Percentiles rank a stretch among this genome's conserved stretches.
Conservation (phyloP, 129 eudicot genomes). For the Calendula officinalis region DNA sequence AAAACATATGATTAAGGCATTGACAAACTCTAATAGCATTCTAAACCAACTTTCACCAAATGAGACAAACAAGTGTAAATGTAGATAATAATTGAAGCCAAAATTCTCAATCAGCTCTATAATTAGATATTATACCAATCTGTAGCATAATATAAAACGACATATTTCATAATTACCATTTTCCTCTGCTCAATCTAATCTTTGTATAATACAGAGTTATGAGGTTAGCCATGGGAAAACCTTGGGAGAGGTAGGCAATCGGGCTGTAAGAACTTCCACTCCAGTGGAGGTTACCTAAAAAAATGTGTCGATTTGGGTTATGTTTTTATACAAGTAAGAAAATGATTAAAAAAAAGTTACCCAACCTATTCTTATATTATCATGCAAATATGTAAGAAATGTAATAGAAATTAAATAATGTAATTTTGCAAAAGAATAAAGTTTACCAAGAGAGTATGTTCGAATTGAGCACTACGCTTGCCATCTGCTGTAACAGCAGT, state of each 20-base stretch:
- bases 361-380: not conserved
- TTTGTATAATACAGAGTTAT: conserved; percentile 1
- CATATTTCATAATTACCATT: too few relatives aligned
- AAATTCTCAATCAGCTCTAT: conserved; percentile 24
- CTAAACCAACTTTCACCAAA: too few relatives aligned
- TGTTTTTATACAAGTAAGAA: too few relatives aligned
- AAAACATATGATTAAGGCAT: too few relatives aligned
- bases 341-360: too few relatives aligned
- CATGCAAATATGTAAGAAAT: not conserved
- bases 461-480: conserved; percentile 91
- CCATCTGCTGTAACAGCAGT: conserved; percentile 90
- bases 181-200: too few relatives aligned
- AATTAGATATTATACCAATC: conserved; percentile 14
- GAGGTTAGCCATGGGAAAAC: conserved; percentile 76
- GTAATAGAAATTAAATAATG: not conserved
- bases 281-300: conserved; percentile 87
- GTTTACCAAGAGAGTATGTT: conserved; percentile 80
- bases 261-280: conserved; percentile 85
- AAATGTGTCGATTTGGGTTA: too few relatives aligned
- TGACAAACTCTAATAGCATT: too few relatives aligned
- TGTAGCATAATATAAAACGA: too few relatives aligned
- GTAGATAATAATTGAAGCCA: not conserved
- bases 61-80: conserved; percentile 7
- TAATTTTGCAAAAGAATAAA: not conserved
- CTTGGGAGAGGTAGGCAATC: conserved; percentile 78